Evolutionary conservation across 305 asterid species (phyloP), one percentile per base, ranked within the genome.

Genomic region (Lippia alba): DNA sequence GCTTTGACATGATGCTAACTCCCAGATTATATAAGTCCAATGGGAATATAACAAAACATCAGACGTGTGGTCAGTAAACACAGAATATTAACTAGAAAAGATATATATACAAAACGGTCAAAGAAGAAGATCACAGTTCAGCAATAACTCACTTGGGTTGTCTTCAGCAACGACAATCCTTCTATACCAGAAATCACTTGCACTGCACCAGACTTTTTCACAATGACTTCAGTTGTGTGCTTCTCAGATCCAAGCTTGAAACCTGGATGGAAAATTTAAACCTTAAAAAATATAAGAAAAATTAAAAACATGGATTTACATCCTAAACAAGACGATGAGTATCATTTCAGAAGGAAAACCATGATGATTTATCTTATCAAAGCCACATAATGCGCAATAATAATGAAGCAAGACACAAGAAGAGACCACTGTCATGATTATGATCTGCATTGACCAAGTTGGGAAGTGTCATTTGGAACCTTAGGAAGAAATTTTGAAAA

Each of bases 171-270:
- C 61, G 94, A 64, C 74, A 94, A 81, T 68, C 97, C 97, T 77
- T 85, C 87, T 69, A 94, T 65, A 72, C 98, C 97, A 79, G 99
- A 91, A 61, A 84, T 57, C 82, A 94, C 76, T 83, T 71, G 84
- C 78, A 94, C 54, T 32, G 20, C 82, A 60, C 99, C 96, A 1
- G 87, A 83, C 61, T 94, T 92, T 71, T 81, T 80, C 54, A 85
- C 83, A 5, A 59, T 65, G 80, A 94, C 92, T 83, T 90, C 97
- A 58, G 97, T 75, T 12, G 90, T 90, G 82, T 87, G 99, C 86
- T 78, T 91, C 85, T 91, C 99, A 66, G 98, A 86, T 72, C 97
- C 98, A 75, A 90, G 95, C 85, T 94, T 87, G 72, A 87, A 94
- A 80, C 99, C 99, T 94, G 59, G 39, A 72, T 40, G 46, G 69